Conservation (phyloP, 768 basidiomycete genomes). For the Termitomyces sp. region DNA sequence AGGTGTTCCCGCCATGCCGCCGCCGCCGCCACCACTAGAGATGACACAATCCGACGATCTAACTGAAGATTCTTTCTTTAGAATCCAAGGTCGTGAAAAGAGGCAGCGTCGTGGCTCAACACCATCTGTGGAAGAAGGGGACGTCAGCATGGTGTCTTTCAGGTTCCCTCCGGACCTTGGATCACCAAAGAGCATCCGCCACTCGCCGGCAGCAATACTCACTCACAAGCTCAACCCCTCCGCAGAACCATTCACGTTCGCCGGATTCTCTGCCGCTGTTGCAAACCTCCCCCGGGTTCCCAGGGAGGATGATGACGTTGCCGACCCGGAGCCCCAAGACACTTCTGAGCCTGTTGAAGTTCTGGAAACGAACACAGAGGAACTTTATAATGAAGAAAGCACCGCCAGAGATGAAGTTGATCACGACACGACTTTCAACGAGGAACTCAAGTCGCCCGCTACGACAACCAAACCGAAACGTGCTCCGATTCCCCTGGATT, state of each 20-base stretch:
- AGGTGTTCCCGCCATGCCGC: slow-evolving; percentile 56
- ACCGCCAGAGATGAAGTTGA: slow-evolving; percentile 25
- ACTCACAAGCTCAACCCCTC: slow-evolving; percentile 32
- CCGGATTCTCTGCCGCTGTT: slow-evolving; percentile 48
- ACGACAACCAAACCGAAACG: slow-evolving; percentile 40
- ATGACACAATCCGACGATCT: slow-evolving; percentile 23
- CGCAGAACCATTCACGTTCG: slow-evolving; percentile 62
- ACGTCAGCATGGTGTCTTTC: slow-evolving; percentile 68
- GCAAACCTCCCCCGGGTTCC: slow-evolving; percentile 27
- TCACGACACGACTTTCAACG: slow-evolving; percentile 16
- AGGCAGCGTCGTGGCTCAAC: slow-evolving; percentile 56
- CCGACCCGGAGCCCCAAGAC: not conserved
- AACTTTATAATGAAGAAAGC: slow-evolving; percentile 25
- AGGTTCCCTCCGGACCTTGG: slow-evolving; percentile 59
- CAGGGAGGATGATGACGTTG: slow-evolving; percentile 13
- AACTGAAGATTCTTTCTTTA: slow-evolving; percentile 36
- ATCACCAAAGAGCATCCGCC: slow-evolving; percentile 44
- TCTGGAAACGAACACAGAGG: slow-evolving; percentile 16
- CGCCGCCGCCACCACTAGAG: slow-evolving; percentile 25
- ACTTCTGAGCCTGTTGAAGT: slow-evolving; percentile 5
- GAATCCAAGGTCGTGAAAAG: slow-evolving; percentile 75
- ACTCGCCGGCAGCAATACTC: slow-evolving; percentile 20
- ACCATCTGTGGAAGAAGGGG: slow-evolving; percentile 41
- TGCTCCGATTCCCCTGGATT: slow-evolving; percentile 74
- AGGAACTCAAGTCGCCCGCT: slow-evolving; percentile 23